A percentile compares a stretch with the other conserved stretches of the same genome.
phyloP scores from a whole-genome alignment of 2,329 filamentous ascomycete genomes.

The Trichophyton equinum region DNA sequence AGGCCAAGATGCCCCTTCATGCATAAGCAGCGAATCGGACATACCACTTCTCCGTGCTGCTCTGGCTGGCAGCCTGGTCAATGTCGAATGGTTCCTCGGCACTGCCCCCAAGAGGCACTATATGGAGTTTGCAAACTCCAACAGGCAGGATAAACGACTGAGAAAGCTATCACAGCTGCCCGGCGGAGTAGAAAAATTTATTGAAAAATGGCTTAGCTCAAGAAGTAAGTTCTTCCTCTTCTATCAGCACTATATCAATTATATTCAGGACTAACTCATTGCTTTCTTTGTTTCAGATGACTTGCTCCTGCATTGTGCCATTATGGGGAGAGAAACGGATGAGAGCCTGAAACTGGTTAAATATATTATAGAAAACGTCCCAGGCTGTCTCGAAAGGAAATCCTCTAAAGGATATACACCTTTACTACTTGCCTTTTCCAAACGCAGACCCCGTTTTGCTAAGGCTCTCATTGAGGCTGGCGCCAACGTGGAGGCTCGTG shows the following conservation, averaged over 20 bases:
- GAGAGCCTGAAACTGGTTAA: constrained; percentile 45
- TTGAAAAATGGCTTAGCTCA: constrained; percentile 38
- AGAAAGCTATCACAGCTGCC: constrained; percentile 47
- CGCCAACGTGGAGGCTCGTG: constrained; percentile 55
- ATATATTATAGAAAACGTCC: constrained; percentile 52
- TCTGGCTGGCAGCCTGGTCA: constrained; percentile 44
- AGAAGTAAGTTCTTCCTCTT: constrained; percentile 36
- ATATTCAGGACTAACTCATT: background rate
- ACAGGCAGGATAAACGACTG: constrained; percentile 50
- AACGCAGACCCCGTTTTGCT: constrained; percentile 26
- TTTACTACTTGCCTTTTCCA: constrained; percentile 52
- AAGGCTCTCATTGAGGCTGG: constrained; percentile 54
- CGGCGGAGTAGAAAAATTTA: constrained; percentile 51
- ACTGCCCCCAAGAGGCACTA: constrained; percentile 58
- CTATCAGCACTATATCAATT: background rate
- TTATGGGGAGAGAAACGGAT: constrained; percentile 35
- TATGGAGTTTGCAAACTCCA: constrained; percentile 51
- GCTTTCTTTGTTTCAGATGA: constrained; percentile 17
- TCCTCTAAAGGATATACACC: constrained; percentile 42
- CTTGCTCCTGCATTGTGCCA: constrained; percentile 53
- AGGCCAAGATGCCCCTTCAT: no score
- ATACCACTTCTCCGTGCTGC: constrained; percentile 22
- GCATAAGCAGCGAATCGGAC: background rate
- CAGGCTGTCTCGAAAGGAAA: constrained; percentile 51
- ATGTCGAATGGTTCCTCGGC: constrained; percentile 65